These are phyloP conservation scores for Nannizziopsis barbatae DNA, from an alignment of 2,329 filamentous ascomycete species.

Conservation along the genomic window DNA sequence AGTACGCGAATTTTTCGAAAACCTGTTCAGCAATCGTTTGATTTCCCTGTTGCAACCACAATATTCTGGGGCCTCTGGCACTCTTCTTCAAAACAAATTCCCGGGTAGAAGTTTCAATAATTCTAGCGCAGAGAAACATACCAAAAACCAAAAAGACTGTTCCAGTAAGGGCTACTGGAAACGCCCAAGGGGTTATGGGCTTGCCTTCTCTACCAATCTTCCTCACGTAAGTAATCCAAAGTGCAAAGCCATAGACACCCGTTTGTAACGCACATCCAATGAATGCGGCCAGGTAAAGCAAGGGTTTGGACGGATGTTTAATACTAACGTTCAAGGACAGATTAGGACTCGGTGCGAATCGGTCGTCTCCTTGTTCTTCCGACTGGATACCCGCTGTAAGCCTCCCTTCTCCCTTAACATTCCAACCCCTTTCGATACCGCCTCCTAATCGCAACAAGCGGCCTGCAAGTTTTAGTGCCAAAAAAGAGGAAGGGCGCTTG, in stretches of 20 bases:
- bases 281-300: constrained; percentile 17
- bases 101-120: constrained; percentile 15
- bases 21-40: constrained; percentile 19
- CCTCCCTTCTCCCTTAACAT: too few relatives aligned
- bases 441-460: too few relatives aligned
- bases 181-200: not conserved
- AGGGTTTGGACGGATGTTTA: not conserved
- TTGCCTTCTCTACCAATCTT: not conserved
- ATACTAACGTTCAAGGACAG: too few relatives aligned
- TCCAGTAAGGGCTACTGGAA: constrained; percentile 12
- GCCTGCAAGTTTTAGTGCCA: too few relatives aligned
- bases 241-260: not conserved
- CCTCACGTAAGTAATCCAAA: constrained; percentile 2
- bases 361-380: too few relatives aligned
- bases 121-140: constrained; percentile 11
- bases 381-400: too few relatives aligned
- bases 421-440: too few relatives aligned
- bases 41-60: constrained; percentile 18
- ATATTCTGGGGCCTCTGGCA: constrained; percentile 4
- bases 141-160: constrained; percentile 12
- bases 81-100: constrained; percentile 9
- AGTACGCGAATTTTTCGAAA: constrained; percentile 18
- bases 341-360: too few relatives aligned
- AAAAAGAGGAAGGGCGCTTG: too few relatives aligned
- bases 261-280: constrained; percentile 13